Percentiles rank a stretch among this genome's conserved stretches.
These are phyloP conservation scores for Gynochthodes officinalis DNA, from an alignment of 257 asterid genomes.

Conservation along the genomic window DNA sequence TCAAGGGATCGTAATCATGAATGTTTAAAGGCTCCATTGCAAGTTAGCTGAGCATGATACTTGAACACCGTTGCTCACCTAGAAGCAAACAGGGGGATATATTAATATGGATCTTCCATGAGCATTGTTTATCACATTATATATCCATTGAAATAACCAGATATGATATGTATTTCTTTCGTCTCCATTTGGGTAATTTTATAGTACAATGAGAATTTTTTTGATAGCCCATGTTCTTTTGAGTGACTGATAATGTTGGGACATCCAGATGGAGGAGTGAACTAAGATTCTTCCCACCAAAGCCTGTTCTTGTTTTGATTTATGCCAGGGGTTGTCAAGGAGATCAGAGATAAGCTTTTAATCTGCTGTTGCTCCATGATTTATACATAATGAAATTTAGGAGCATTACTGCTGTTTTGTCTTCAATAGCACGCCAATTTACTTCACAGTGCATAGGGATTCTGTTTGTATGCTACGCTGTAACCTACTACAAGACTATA, in stretches of 20 bases:
- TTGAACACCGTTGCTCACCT: conserved; percentile 1
- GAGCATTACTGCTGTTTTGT: not conserved
- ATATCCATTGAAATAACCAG: not conserved
- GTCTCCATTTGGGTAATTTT: not conserved
- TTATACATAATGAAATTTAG: not conserved
- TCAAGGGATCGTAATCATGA: not conserved
- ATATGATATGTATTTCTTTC: not conserved
- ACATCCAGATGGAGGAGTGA: too few relatives aligned
- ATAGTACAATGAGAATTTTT: not conserved
- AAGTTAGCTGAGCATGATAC: not conserved
- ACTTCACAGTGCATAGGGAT: not conserved
- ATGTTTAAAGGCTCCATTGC: not conserved
- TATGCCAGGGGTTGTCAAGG: not conserved
- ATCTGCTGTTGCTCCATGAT: not conserved
- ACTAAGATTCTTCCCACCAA: too few relatives aligned
- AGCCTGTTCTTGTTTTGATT: not conserved
- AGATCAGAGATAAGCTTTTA: not conserved
- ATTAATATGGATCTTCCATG: not conserved
- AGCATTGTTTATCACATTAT: too few relatives aligned
- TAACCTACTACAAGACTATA: not conserved
- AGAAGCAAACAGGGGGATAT: not conserved
- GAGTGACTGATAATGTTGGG: too few relatives aligned
- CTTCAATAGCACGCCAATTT: not conserved
- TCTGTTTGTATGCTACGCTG: not conserved
- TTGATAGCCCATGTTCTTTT: not conserved